phyloP scores from a whole-genome alignment of 2,329 filamentous ascomycete species.

The Capronia coronata region DNA sequence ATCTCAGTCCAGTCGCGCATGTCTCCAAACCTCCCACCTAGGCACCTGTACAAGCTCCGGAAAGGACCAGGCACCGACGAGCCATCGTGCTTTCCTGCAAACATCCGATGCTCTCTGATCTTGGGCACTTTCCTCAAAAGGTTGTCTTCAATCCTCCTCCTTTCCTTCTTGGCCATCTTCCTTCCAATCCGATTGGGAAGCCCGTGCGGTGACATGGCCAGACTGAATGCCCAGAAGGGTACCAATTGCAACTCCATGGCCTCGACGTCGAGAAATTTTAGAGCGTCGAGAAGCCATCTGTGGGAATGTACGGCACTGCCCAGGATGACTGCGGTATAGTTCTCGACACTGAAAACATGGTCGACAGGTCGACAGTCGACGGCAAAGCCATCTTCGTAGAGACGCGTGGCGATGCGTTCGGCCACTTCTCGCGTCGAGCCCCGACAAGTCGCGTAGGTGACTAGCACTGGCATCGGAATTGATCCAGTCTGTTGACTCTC shows the following conservation, averaged over 20 bases:
- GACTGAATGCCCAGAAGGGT: conserved; percentile 22
- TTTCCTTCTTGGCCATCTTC: conserved; percentile 11
- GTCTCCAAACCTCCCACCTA: conserved; percentile 21
- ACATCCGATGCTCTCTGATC: conserved; percentile 19
- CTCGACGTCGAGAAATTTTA: conserved; percentile 22
- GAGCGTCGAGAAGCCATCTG: conserved; percentile 19
- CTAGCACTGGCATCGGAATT: conserved; percentile 17
- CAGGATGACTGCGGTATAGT: conserved; percentile 22
- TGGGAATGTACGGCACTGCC: conserved; percentile 17
- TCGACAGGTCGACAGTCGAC: conserved; percentile 25
- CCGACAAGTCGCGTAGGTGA: conserved; percentile 20
- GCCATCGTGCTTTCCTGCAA: conserved; percentile 19
- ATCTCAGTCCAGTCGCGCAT: conserved; percentile 21
- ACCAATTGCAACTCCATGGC: conserved; percentile 17
- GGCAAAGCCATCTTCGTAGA: conserved; percentile 18
- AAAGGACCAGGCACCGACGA: conserved; percentile 6
- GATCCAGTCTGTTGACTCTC: background rate
- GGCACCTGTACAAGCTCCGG: conserved; percentile 14
- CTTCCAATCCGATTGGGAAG: conserved; percentile 13
- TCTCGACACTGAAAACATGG: conserved; percentile 22
- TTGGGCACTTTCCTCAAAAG: conserved; percentile 17
- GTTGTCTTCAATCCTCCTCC: conserved; percentile 3
- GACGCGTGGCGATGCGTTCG: conserved; percentile 20
- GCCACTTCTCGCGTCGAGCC: conserved; percentile 22
- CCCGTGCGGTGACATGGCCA: conserved; percentile 14